Evolutionary conservation across 805 yeast species (phyloP), one percentile per base, ranked within the genome.

Genomic region (Hanseniaspora meyeri): DNA sequence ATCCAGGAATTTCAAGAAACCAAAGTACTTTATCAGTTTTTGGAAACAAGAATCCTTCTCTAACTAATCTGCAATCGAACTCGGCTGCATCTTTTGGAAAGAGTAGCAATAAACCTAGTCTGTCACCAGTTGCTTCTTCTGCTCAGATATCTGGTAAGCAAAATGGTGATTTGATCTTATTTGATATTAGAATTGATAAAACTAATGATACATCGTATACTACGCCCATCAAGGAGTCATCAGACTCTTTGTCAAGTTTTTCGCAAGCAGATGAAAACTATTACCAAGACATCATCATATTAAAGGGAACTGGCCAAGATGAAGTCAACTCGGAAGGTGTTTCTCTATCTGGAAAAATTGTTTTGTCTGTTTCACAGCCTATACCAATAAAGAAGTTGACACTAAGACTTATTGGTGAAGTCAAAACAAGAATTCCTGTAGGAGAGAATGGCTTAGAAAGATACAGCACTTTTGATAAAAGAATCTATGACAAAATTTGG

Each of bases 401-500:
- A 4, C 69, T 93, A 55, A 77, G 81, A 59, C 66, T 93, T 27
- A 77, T 79, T 57, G 87, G 90, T 2, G 82, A 82, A 1, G 65
- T 89, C 55, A 76, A 82, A 51, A 66, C 88, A 50, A 77, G 80
- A 61, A 82, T 88, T 80, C 76, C 77, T 0, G 88, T 85, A 54
- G 77, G 81, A 0, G 60, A 74, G 40, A 57, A 65, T 17, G 57
- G 43, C 68, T 70, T 57, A 64, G 73, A 31, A 71, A 77, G 65
- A 80, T 82, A 24, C 66, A 71, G 64, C 50, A 74, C 74, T 47
- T 79, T 77, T 63, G 85, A 82, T 55, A 80, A 78, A 62, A 74
- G 78, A 43, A 67, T 91, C 16, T 90, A 77, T 66, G 95, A 88
- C 62, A 83, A 85, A 65, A 75, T 72, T 43, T 87, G 95, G 96